Evolutionary conservation across 2,329 filamentous ascomycete species (phyloP).

Genomic region (Rhynchosporium graminicola): DNA sequence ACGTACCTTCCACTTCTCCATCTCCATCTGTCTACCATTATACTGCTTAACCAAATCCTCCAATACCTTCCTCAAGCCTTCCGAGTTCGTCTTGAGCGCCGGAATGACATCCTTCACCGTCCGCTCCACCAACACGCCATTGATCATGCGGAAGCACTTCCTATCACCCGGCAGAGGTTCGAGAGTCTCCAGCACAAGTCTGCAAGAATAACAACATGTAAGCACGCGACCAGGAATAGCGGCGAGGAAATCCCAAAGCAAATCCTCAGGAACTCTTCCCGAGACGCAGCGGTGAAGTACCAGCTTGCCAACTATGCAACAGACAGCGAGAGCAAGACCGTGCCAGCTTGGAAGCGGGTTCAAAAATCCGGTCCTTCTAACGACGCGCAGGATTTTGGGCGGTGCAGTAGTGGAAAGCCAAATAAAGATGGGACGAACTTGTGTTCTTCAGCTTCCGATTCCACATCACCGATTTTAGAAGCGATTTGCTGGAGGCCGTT

Average conservation of each 20-base stretch:
- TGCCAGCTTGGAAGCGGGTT: conserved; percentile 15
- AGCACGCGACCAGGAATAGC: conserved; percentile 32
- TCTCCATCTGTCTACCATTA: conserved; percentile 88
- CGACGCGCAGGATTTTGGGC: neutral
- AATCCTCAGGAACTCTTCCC: neutral
- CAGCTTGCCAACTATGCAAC: conserved; percentile 14
- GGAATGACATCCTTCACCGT: conserved; percentile 93
- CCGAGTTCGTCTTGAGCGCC: conserved; percentile 87
- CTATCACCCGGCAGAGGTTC: conserved; percentile 79
- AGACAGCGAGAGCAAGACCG: neutral
- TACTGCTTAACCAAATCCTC: conserved; percentile 97
- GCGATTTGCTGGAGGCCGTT: conserved; percentile 86
- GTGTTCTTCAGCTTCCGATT: conserved; percentile 96
- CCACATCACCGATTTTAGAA: conserved; percentile 94
- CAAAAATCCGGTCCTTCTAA: neutral
- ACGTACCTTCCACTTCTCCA: conserved; percentile 97
- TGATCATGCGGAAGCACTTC: conserved; percentile 99
- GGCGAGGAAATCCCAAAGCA: conserved; percentile 41
- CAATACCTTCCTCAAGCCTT: conserved; percentile 89
- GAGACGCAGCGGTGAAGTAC: conserved; percentile 5
- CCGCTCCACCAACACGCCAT: conserved; percentile 91
- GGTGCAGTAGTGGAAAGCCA: conserved; percentile 11
- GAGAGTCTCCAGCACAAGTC: conserved; percentile 91
- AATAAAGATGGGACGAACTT: conserved; percentile 63
- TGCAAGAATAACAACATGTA: conserved; percentile 43